Base-by-base conservation (phyloP, 176 grass and related monocot genomes). In the Phragmites australis region DNA sequence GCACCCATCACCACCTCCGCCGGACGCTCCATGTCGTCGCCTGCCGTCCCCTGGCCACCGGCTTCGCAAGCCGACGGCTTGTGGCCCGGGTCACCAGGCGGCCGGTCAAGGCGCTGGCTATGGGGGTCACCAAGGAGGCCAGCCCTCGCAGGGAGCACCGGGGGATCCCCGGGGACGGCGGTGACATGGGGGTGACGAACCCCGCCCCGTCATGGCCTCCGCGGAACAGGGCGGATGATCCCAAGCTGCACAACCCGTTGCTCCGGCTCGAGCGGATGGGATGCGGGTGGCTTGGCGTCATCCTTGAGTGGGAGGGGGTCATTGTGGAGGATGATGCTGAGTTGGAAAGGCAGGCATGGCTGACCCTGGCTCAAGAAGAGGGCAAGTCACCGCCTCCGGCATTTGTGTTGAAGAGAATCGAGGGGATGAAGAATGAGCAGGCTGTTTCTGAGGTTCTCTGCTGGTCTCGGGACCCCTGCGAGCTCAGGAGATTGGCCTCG, bases 291-390 rank as follows among this genome's bases (percentile, higher is more conserved):
- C 60, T 98, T 0, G 92, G 80, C 15, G 95, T 89, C 37, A 98
- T 98, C 76, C 93, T 98, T 12, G 95, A 98, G 82, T 98, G 83
- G 89, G 95, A 98, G 49, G 95, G 95, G 6, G 92, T 98, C 58
- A 76, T 98, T 26, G 88, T 93, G 16, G 95, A 98, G 88, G 90
- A 94, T 53, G 88, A 98, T 16, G 79, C 92, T 0, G 53, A 87
- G 55, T 50, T 94, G 16, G 92, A 93, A 15, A 93, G 81, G 23
- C 88, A 86, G 72, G 90, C 95, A 8, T 98, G 95, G 95, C 19
- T 94, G 43, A 62, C 88, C 23, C 74, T 98, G 0, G 82, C 95
- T 0, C 55, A 93, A 23, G 90, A 98, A 65, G 92, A 98, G 32
- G 92, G 95, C 6, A 98, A 92, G 57, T 91, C 92, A 0, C 95